phyloP scores from a whole-genome alignment of 257 asterid genomes.

The Coffea eugenioides region DNA sequence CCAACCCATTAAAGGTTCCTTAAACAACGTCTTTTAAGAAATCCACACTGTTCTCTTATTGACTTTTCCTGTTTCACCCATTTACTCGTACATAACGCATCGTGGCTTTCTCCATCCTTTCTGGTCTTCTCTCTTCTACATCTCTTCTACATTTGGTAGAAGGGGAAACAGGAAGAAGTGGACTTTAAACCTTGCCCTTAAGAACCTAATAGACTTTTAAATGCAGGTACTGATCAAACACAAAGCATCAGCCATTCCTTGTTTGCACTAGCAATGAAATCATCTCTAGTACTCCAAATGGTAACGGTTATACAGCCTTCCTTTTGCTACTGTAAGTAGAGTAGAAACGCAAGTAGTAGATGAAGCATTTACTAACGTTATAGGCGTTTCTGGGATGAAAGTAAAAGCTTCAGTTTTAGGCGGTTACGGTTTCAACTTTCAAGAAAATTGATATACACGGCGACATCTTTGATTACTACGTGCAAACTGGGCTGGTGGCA shows the following conservation, averaged over 20 bases:
- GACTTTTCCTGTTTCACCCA: neutral
- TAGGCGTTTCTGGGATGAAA: neutral
- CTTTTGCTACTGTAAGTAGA: neutral
- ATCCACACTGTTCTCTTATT: neutral
- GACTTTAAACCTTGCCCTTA: no score
- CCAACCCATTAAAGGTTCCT: conserved; percentile 14
- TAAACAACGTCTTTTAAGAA: conserved; percentile 6
- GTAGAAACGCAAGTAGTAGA: neutral
- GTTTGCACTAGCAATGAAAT: no score
- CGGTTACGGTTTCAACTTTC: neutral
- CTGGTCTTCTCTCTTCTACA: no score
- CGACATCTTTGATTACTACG: neutral
- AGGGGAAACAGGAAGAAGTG: no score
- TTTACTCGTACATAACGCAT: neutral
- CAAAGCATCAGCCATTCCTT: no score
- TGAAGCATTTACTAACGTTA: neutral
- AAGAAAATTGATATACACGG: neutral
- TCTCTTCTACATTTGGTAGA: no score
- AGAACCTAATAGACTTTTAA: no score
- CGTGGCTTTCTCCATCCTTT: neutral
- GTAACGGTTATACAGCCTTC: neutral
- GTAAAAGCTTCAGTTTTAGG: neutral
- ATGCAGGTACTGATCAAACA: neutral
- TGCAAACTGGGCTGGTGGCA: neutral
- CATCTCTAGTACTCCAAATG: no score